Evolutionary conservation across 306 rosid species (phyloP).

Genomic region (Prunus padus): DNA sequence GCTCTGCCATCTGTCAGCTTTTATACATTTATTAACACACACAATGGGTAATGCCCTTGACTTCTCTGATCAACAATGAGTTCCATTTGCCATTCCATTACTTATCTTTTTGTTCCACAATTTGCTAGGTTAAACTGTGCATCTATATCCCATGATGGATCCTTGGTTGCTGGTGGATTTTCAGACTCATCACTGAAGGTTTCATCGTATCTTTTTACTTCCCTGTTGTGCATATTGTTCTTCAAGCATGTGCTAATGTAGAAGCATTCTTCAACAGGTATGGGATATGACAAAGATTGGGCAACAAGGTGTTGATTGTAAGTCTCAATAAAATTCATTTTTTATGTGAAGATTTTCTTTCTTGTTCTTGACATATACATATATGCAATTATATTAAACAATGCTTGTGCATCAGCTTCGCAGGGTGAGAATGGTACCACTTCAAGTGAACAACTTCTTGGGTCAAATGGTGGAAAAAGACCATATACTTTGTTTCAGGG

Average conservation of each 20-base stretch:
- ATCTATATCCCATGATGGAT: conserved; percentile 89
- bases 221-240: not conserved
- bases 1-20: conserved; percentile 95
- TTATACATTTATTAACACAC: conserved; percentile 84
- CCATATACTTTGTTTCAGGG: conserved; percentile 86
- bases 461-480: conserved; percentile 58
- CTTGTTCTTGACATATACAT: not conserved
- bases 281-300: conserved; percentile 99
- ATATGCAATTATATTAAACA: conserved; percentile 13
- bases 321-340: conserved; percentile 34
- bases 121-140: conserved; percentile 81
- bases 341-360: not conserved
- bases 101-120: conserved; percentile 25
- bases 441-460: conserved; percentile 55
- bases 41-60: conserved; percentile 60
- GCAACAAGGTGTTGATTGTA: conserved; percentile 63
- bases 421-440: conserved; percentile 72
- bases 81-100: conserved; percentile 20
- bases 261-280: conserved; percentile 46
- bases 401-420: conserved; percentile 55
- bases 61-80: conserved; percentile 15
- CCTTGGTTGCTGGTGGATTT: conserved; percentile 96
- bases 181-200: conserved; percentile 94
- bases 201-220: conserved; percentile 11
- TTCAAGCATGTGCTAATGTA: conserved; percentile 19